These are phyloP conservation scores for Annulohypoxylon bovei DNA, from an alignment of 495 filamentous ascomycete species.

Conservation along the genomic window DNA sequence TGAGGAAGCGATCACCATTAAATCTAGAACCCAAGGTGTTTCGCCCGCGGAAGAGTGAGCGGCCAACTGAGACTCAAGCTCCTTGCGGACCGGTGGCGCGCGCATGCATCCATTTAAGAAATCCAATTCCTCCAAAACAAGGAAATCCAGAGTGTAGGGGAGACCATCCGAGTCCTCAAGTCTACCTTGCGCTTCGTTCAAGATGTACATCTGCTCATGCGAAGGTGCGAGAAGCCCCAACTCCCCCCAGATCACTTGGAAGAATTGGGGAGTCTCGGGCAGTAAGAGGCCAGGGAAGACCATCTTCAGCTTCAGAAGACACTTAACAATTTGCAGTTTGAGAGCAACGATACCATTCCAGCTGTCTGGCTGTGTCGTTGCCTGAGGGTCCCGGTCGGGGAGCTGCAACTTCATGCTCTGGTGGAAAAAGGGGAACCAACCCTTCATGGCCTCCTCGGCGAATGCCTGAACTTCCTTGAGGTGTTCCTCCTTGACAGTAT, in stretches of 20 bases:
- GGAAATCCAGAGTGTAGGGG: slow-evolving; percentile 94
- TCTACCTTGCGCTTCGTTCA: slow-evolving; percentile 83
- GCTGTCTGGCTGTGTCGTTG: slow-evolving; percentile 54
- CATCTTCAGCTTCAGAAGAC: slow-evolving; percentile 85
- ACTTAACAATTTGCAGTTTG: slow-evolving; percentile 92
- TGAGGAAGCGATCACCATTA: slow-evolving; percentile 81
- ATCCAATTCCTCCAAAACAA: slow-evolving; percentile 92
- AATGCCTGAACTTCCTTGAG: slow-evolving; percentile 84
- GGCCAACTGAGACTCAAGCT: slow-evolving; percentile 77
- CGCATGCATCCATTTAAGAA: slow-evolving; percentile 88
- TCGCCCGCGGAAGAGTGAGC: slow-evolving; percentile 64
- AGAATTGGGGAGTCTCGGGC: slow-evolving; percentile 79
- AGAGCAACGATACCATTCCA: slow-evolving; percentile 85
- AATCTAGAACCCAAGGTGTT: slow-evolving; percentile 79
- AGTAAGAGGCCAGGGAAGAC: slow-evolving; percentile 85
- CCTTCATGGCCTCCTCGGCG: slow-evolving; percentile 80
- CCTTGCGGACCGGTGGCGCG: slow-evolving; percentile 83
- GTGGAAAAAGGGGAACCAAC: slow-evolving; percentile 89
- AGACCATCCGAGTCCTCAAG: slow-evolving; percentile 90
- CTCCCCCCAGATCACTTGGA: slow-evolving; percentile 87
- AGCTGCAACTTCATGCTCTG: slow-evolving; percentile 75
- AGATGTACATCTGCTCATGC: slow-evolving; percentile 84
- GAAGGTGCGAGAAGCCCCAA: slow-evolving; percentile 72
- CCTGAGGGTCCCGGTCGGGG: slow-evolving; percentile 60
- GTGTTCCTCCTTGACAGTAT: slow-evolving; percentile 94